A percentile compares a stretch with the other conserved stretches of the same genome.
These are phyloP conservation scores for Penicillium janthinellum DNA, from an alignment of 2,329 filamentous ascomycete genomes.

Conservation along the genomic window DNA sequence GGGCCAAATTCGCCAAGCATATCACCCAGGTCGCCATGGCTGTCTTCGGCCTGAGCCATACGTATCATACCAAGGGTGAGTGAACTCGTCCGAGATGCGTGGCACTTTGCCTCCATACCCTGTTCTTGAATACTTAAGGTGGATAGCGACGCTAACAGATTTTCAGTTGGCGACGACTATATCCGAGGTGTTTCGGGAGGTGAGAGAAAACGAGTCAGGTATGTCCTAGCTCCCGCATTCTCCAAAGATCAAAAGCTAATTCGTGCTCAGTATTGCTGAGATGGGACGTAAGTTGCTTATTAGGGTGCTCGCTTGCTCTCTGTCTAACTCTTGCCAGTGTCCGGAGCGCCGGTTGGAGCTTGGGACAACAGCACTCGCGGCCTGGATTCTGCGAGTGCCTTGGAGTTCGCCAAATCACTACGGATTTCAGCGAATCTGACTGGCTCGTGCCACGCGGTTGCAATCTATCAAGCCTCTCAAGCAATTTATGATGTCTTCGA, in stretches of 20 bases:
- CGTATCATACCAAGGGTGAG: conserved; percentile 49
- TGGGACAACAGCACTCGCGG: conserved; percentile 57
- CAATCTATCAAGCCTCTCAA: conserved; percentile 60
- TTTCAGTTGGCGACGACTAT: conserved; percentile 54
- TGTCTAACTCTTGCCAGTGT: conserved; percentile 25
- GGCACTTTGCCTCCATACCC: neutral
- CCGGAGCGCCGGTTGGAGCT: conserved; percentile 36
- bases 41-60: conserved; percentile 46
- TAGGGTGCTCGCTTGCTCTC: neutral
- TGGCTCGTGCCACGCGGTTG: conserved; percentile 56
- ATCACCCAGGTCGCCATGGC: conserved; percentile 46
- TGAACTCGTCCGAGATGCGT: neutral
- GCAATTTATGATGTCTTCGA: conserved; percentile 66
- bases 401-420: conserved; percentile 60
- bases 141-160: neutral
- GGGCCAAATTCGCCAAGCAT: conserved; percentile 47
- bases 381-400: conserved; percentile 58
- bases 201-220: conserved; percentile 62
- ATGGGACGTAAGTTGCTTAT: conserved; percentile 33
- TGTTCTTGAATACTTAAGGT: neutral
- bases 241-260: conserved; percentile 17
- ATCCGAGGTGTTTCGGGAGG: conserved; percentile 64
- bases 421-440: conserved; percentile 53
- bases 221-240: conserved; percentile 26
- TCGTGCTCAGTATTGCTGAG: conserved; percentile 37